phyloP scores from a whole-genome alignment of 768 basidiomycete genomes.

The Boletus bicolor region DNA sequence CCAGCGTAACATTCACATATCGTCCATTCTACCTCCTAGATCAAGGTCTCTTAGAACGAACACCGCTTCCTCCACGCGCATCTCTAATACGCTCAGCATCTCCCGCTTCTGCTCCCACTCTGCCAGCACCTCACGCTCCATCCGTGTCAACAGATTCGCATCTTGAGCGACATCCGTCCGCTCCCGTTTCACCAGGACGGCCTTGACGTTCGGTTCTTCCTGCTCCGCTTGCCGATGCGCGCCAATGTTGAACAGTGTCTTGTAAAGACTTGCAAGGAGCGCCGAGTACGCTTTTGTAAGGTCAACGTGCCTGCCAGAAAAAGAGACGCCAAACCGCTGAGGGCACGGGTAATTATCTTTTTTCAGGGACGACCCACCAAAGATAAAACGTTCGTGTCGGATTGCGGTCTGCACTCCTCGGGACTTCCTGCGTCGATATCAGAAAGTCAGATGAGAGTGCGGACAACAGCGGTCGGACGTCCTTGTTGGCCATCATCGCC shows the following conservation, averaged over 20 bases:
- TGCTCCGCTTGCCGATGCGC: slow-evolving; percentile 70
- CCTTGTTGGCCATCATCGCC: slow-evolving; percentile 89
- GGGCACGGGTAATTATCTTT: background rate
- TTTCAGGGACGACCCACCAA: slow-evolving; percentile 51
- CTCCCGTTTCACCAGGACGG: slow-evolving; percentile 77
- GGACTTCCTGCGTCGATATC: slow-evolving; percentile 90
- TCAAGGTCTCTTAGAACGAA: slow-evolving; percentile 86
- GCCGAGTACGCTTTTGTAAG: slow-evolving; percentile 76
- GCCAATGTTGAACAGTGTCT: slow-evolving; percentile 84
- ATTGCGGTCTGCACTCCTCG: slow-evolving; percentile 86
- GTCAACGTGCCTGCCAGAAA: slow-evolving; percentile 76
- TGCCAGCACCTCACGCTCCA: slow-evolving; percentile 72
- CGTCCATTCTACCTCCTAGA: slow-evolving; percentile 45
- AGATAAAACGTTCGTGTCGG: slow-evolving; percentile 88
- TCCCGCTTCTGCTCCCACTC: slow-evolving; percentile 74
- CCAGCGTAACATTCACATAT: slow-evolving; percentile 26
- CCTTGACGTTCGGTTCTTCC: slow-evolving; percentile 59
- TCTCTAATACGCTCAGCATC: slow-evolving; percentile 76
- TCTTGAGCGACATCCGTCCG: slow-evolving; percentile 83
- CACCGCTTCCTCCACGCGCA: slow-evolving; percentile 82
- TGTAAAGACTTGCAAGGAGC: slow-evolving; percentile 77
- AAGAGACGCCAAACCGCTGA: background rate
- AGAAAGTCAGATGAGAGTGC: slow-evolving; percentile 77
- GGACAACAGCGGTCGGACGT: slow-evolving; percentile 77
- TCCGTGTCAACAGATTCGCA: slow-evolving; percentile 59